Evolutionary conservation across 345 rosid genomes (phyloP).

Genomic region (Eucalyptus sp.): DNA sequence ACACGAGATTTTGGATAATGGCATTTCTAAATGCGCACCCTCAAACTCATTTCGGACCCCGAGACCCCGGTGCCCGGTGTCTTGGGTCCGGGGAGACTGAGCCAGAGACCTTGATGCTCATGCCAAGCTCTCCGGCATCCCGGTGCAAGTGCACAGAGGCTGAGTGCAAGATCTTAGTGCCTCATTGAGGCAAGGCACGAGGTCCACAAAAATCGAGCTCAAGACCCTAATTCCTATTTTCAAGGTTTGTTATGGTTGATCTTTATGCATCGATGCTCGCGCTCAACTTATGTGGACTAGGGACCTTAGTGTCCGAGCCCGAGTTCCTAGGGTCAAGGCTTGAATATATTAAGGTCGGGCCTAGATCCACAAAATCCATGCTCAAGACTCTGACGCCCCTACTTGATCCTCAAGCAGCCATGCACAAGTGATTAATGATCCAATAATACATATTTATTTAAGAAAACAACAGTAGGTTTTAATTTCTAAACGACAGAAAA

Average conservation of each 20-base stretch:
- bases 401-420: rapidly evolving
- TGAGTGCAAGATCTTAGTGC: background rate
- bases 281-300: background rate
- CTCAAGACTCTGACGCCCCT: rapidly evolving
- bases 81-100: rapidly evolving
- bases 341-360: background rate
- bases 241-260: rapidly evolving
- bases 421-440: background rate
- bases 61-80: rapidly evolving
- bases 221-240: rapidly evolving
- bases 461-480: background rate
- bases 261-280: rapidly evolving
- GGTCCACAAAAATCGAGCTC: rapidly evolving
- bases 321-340: background rate
- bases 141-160: rapidly evolving
- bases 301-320: rapidly evolving
- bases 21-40: background rate
- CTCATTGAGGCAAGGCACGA: rapidly evolving
- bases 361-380: rapidly evolving
- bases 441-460: background rate
- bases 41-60: background rate
- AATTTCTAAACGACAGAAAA: rapidly evolving
- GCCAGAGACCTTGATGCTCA: rapidly evolving
- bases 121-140: rapidly evolving
- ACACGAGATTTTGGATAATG: background rate